phyloP scores from a whole-genome alignment of 441 rosid genomes.

The Cnidoscolus chayamansa region DNA sequence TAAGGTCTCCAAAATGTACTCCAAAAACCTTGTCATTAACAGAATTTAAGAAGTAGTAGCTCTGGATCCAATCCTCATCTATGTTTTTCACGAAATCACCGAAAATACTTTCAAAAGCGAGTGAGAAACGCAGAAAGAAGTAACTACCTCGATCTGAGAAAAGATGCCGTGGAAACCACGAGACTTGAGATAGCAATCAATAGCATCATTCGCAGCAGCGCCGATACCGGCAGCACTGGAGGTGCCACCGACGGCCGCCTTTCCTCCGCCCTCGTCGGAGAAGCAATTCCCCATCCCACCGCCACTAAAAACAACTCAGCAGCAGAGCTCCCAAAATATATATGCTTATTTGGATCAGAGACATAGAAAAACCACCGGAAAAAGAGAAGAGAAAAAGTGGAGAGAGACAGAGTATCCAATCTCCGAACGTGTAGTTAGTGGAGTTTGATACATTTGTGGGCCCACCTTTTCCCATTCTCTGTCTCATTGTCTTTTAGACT shows the following conservation, averaged over 20 bases:
- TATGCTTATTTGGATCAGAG: neutral
- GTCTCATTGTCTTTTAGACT: neutral
- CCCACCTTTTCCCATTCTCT: neutral
- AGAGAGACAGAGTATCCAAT: neutral
- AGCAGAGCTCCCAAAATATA: neutral
- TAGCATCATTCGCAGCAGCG: constrained; percentile 51
- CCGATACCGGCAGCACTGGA: constrained; percentile 29
- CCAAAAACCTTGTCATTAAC: neutral
- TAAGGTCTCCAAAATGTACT: neutral
- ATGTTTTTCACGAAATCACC: neutral
- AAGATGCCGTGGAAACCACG: constrained; percentile 60
- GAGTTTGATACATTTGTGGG: constrained; percentile 8
- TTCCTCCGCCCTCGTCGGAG: constrained; percentile 63
- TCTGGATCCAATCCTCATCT: neutral
- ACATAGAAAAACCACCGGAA: neutral
- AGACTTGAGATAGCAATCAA: constrained; percentile 50
- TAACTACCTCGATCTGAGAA: constrained; percentile 76
- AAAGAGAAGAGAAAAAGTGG: neutral
- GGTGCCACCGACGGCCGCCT: constrained; percentile 56
- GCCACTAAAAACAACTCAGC: constrained; percentile 1
- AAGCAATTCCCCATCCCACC: constrained; percentile 73
- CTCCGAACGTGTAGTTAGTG: constrained; percentile 12
- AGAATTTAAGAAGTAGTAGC: neutral
- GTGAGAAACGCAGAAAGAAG: constrained; percentile 7
- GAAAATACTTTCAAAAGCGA: neutral